A percentile compares a stretch with the other conserved stretches of the same genome.
These are phyloP conservation scores for Phytophthora pisi DNA, from an alignment of 352 stramenopile species.

Conservation along the genomic window DNA sequence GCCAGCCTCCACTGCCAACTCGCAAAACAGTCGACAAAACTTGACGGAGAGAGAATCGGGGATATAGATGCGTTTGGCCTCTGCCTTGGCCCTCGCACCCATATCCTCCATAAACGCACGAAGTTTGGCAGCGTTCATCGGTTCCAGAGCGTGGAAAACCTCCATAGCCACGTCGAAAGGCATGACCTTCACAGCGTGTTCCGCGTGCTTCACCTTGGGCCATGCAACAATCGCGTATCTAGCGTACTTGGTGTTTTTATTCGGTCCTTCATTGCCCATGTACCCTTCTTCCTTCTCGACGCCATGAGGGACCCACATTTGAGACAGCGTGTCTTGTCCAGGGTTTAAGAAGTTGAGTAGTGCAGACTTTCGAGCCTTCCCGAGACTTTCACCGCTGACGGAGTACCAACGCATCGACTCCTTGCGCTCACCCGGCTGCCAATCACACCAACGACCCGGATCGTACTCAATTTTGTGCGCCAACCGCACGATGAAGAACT, in stretches of 20 bases:
- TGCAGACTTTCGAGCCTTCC: not conserved
- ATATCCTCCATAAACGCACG: slow-evolving; percentile 9
- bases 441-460: not conserved
- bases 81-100: not conserved
- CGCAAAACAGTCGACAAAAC: not conserved
- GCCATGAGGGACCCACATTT: slow-evolving; percentile 17
- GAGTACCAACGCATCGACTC: not conserved
- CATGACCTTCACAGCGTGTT: slow-evolving; percentile 4
- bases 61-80: not conserved
- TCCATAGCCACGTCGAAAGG: not conserved
- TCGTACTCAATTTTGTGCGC: slow-evolving; percentile 16
- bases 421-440: not conserved
- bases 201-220: not conserved
- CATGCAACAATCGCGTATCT: slow-evolving; percentile 24
- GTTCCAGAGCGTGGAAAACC: not conserved
- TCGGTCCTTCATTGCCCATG: slow-evolving; percentile 13
- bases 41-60: not conserved
- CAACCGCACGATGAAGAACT: slow-evolving; percentile 20
- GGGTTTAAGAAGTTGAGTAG: slow-evolving; percentile 26
- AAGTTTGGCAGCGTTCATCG: not conserved
- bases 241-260: slow-evolving; percentile 24
- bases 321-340: slow-evolving; percentile 5
- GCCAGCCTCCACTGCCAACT: not conserved
- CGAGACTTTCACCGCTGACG: not conserved
- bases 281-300: slow-evolving; percentile 22